A percentile compares a stretch with the other conserved stretches of the same genome.
Conservation (phyloP, 768 basidiomycete species). For the Punctularia strigosozonata region DNA sequence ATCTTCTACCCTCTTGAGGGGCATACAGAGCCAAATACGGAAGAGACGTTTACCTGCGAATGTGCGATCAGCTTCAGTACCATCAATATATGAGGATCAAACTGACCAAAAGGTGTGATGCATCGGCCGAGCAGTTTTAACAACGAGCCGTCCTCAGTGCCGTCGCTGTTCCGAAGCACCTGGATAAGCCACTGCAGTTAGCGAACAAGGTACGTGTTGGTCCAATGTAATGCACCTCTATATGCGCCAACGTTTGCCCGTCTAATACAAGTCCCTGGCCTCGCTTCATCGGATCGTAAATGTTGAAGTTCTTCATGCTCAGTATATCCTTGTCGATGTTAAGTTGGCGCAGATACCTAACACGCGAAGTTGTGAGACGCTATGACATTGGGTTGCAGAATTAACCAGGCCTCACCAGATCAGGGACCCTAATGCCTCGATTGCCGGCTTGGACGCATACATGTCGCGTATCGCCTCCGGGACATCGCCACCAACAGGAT, state of each 20-base stretch:
- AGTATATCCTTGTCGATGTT: slow-evolving; percentile 95
- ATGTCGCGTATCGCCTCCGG: slow-evolving; percentile 72
- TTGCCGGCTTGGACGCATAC: slow-evolving; percentile 50
- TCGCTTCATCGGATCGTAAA: slow-evolving; percentile 90
- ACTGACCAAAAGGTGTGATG: slow-evolving; percentile 80
- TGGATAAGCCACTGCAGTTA: slow-evolving; percentile 3
- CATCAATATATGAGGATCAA: neutral
- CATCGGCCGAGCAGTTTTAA: slow-evolving; percentile 75
- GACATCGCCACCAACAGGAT: slow-evolving; percentile 21
- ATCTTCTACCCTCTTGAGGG: slow-evolving; percentile 65
- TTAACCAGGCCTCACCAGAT: slow-evolving; percentile 51
- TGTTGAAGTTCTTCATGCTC: slow-evolving; percentile 94
- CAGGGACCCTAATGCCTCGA: slow-evolving; percentile 85
- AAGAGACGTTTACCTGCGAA: slow-evolving; percentile 81
- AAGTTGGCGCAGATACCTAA: slow-evolving; percentile 77
- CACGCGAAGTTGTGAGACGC: neutral
- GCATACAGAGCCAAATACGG: slow-evolving; percentile 93
- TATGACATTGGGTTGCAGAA: neutral
- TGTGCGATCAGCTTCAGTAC: too few species aligned
- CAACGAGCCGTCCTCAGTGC: slow-evolving; percentile 84
- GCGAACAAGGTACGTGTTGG: slow-evolving; percentile 2
- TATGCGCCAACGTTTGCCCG: slow-evolving; percentile 89
- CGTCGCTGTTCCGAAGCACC: slow-evolving; percentile 89
- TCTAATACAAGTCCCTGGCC: slow-evolving; percentile 83
- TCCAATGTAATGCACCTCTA: slow-evolving; percentile 36